Evolutionary conservation across 164 flowering plant species (phyloP), one percentile per base, ranked within the genome.

Genomic region (Kingdonia uniflora): DNA sequence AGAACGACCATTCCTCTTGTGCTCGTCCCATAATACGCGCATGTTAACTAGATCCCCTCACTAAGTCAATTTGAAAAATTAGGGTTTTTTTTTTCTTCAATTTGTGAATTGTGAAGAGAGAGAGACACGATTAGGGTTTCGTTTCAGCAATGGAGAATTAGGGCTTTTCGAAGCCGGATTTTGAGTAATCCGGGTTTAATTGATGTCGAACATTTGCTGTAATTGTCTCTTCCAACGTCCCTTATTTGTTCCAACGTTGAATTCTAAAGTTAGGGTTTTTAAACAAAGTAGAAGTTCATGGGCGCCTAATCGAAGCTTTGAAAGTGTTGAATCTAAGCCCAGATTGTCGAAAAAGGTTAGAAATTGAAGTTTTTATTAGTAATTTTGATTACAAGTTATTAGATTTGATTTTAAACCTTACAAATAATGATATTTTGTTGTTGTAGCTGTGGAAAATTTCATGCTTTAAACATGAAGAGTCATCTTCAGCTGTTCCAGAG

Each of bases 381-480:
- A 11, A 14, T 57, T 57, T 45, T 19, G 5, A 16, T n/a, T n/a
- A n/a, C n/a, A n/a, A n/a, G n/a, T n/a, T n/a, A n/a, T n/a, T n/a
- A n/a, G n/a, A n/a, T n/a, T n/a, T n/a, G n/a, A n/a, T n/a, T n/a
- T n/a, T n/a, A n/a, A n/a, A n/a, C n/a, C n/a, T n/a, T n/a, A n/a
- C n/a, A n/a, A n/a, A n/a, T n/a, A n/a, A n/a, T n/a, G n/a, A n/a
- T 6, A 16, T 57, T 41, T 11, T 16, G 2, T 14, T 44, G 11
- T 49, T 67, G 72, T 58, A 80, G 92, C 76, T 48, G 64, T 77
- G 78, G 83, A 84, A 67, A 57, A 3, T 3, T 29, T 29, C 6
- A 13, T 87, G 96, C 67, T 84, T 82, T 71, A 74, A 75, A 60
- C 69, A 69, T 44, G 89, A 81, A 54, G 76, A 75, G 25, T 64